These are phyloP conservation scores for Epichloe glyceriae DNA, from an alignment of 2,329 filamentous ascomycete genomes.

Conservation along the genomic window DNA sequence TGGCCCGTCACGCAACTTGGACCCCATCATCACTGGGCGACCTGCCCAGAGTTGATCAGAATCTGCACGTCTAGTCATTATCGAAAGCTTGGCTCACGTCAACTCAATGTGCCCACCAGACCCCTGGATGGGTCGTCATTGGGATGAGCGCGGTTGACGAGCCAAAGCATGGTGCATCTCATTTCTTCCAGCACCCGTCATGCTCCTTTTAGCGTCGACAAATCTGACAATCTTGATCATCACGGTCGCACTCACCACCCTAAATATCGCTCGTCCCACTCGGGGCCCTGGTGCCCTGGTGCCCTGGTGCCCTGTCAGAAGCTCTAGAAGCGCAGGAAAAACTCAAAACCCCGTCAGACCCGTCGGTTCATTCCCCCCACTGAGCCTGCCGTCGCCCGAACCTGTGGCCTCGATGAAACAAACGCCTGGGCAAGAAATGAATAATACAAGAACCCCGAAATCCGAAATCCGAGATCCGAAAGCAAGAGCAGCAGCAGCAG, in stretches of 20 bases:
- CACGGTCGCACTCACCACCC: not conserved
- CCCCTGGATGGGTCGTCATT: not conserved
- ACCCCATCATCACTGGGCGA: not conserved
- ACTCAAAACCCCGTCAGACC: not conserved
- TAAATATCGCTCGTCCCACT: constrained; percentile 2
- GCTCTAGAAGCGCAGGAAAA: constrained; percentile 4
- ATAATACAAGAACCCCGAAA: not conserved
- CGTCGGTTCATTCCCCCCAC: not conserved
- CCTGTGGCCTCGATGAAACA: not conserved
- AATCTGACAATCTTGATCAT: constrained; percentile 6
- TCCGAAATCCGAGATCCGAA: not conserved
- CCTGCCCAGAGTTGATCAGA: not conserved
- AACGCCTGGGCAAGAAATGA: not conserved
- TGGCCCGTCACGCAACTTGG: not conserved
- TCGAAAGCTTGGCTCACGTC: not conserved
- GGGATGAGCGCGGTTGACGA: not conserved
- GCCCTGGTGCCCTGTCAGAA: constrained; percentile 2
- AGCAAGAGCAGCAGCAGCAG: not conserved
- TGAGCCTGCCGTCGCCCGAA: not conserved
- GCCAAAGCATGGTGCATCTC: not conserved
- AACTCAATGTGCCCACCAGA: not conserved
- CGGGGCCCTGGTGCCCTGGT: not conserved
- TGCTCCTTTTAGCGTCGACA: constrained; percentile 4
- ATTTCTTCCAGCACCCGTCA: constrained; percentile 2
- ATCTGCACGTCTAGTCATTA: not conserved